phyloP scores from a whole-genome alignment of 768 basidiomycete genomes.

The Psilocybe azurescens region DNA sequence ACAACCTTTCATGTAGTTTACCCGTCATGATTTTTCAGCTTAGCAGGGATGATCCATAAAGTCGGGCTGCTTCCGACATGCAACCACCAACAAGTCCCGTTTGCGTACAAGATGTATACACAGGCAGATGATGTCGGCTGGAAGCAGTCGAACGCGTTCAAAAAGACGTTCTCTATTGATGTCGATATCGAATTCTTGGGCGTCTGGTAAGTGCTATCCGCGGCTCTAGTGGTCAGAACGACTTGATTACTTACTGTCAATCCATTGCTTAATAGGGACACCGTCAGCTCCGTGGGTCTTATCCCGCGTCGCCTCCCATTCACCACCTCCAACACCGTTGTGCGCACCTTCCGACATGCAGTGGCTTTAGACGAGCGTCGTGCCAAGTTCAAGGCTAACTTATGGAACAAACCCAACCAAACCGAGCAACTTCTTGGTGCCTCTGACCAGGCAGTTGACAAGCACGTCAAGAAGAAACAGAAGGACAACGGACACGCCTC shows the following conservation, averaged over 20 bases:
- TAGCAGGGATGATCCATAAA: slow-evolving; percentile 40
- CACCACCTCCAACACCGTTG: slow-evolving; percentile 25
- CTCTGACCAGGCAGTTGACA: slow-evolving; percentile 19
- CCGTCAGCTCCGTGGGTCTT: slow-evolving; percentile 27
- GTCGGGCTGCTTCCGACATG: slow-evolving; percentile 35
- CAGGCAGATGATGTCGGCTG: slow-evolving; percentile 31
- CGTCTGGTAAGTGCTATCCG: slow-evolving; percentile 32
- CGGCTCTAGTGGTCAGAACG: not conserved
- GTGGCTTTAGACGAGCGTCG: slow-evolving; percentile 27
- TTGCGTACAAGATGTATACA: slow-evolving; percentile 39
- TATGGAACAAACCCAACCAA: slow-evolving; percentile 40
- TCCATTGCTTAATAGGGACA: slow-evolving; percentile 20
- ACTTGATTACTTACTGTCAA: not conserved
- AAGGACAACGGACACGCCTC: slow-evolving; percentile 1
- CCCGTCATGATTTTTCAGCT: slow-evolving; percentile 19
- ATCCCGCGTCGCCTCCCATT: slow-evolving; percentile 26
- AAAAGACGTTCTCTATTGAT: slow-evolving; percentile 33
- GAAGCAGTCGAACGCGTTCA: slow-evolving; percentile 36
- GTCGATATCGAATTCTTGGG: slow-evolving; percentile 39
- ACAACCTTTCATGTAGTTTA: not conserved
- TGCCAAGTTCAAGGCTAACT: slow-evolving; percentile 55
- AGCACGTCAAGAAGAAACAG: slow-evolving; percentile 11
- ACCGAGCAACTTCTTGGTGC: slow-evolving; percentile 31
- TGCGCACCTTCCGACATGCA: slow-evolving; percentile 27
- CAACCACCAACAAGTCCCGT: slow-evolving; percentile 38